Percentiles rank a stretch among this genome's conserved stretches.
phyloP scores from a whole-genome alignment of 106 monocot genomes.

The Dioscorea zingiberensis region DNA sequence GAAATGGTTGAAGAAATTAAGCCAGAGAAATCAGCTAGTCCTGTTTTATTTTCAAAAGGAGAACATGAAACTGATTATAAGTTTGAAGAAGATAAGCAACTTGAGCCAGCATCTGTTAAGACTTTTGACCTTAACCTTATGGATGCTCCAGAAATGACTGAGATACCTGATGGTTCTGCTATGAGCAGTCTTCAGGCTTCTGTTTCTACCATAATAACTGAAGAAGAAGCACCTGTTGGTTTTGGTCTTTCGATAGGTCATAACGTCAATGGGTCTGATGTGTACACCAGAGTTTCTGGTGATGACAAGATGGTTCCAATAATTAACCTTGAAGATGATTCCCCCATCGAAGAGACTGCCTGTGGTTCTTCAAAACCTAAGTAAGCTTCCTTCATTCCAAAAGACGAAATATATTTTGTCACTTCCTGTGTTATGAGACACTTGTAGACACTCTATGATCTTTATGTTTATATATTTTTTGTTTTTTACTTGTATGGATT shows the following conservation, averaged over 20 bases:
- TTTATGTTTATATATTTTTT: neutral
- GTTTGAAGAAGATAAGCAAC: constrained; percentile 38
- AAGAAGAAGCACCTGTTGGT: constrained; percentile 19
- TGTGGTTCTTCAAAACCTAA: constrained; percentile 33
- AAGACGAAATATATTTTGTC: no score
- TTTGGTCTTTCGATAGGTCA: constrained; percentile 29
- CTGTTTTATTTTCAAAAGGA: constrained; percentile 19
- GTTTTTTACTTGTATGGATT: no score
- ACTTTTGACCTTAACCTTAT: constrained; percentile 69
- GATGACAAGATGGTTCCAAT: constrained; percentile 39
- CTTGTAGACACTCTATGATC: no score
- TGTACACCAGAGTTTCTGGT: constrained; percentile 9
- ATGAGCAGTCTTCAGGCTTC: constrained; percentile 13
- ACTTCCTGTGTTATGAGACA: no score
- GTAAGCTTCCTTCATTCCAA: constrained; percentile 28
- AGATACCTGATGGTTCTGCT: constrained; percentile 34
- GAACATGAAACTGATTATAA: constrained; percentile 19
- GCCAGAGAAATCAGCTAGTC: constrained; percentile 19
- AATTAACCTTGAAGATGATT: constrained; percentile 60
- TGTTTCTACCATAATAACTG: constrained; percentile 8
- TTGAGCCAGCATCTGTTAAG: constrained; percentile 28
- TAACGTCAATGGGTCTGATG: constrained; percentile 11
- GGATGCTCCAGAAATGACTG: constrained; percentile 41
- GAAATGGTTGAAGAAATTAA: constrained; percentile 25
- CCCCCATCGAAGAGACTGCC: constrained; percentile 14